These are phyloP conservation scores for Nymphaea thermarum DNA, from an alignment of 164 flowering plant genomes.

Conservation along the genomic window DNA sequence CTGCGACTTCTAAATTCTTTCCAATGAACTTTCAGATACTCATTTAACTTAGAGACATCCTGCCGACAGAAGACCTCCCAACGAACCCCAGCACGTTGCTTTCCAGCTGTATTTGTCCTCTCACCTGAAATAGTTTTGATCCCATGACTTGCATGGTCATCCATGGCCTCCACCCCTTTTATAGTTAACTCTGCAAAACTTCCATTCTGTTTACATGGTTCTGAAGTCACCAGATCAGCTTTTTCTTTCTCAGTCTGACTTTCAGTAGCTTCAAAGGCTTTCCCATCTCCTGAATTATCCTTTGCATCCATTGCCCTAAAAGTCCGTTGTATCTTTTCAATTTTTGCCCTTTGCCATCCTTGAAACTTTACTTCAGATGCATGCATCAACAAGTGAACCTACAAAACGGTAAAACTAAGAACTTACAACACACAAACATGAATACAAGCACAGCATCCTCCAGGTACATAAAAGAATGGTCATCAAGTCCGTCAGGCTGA, in stretches of 20 bases:
- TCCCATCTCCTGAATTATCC: conserved; percentile 15
- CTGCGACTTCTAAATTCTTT: conserved; percentile 29
- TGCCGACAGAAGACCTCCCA: conserved; percentile 87
- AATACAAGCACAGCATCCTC: too few species aligned
- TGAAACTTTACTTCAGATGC: conserved; percentile 39
- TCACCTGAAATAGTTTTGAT: conserved; percentile 10
- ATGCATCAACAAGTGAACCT: conserved; percentile 86
- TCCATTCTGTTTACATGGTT: conserved; percentile 16
- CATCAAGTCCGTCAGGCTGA: too few species aligned
- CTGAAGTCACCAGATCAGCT: conserved; percentile 22
- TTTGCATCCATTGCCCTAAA: conserved; percentile 19
- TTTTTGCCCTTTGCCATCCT: conserved; percentile 24
- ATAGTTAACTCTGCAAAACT: conserved; percentile 11
- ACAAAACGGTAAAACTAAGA: not conserved
- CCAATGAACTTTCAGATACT: conserved; percentile 47
- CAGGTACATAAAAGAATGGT: too few species aligned
- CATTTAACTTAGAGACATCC: conserved; percentile 66
- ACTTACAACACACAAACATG: too few species aligned
- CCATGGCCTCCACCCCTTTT: conserved; percentile 22
- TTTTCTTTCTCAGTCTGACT: conserved; percentile 16
- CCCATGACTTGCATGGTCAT: conserved; percentile 16
- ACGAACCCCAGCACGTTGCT: conserved; percentile 36
- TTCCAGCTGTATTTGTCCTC: conserved; percentile 13
- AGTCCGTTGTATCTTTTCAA: conserved; percentile 22
- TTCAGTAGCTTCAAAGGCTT: conserved; percentile 1